A percentile compares a stretch with the other conserved stretches of the same genome.
Conservation (phyloP, 1,284 basidiomycete genomes). For the Fomes fomentarius region DNA sequence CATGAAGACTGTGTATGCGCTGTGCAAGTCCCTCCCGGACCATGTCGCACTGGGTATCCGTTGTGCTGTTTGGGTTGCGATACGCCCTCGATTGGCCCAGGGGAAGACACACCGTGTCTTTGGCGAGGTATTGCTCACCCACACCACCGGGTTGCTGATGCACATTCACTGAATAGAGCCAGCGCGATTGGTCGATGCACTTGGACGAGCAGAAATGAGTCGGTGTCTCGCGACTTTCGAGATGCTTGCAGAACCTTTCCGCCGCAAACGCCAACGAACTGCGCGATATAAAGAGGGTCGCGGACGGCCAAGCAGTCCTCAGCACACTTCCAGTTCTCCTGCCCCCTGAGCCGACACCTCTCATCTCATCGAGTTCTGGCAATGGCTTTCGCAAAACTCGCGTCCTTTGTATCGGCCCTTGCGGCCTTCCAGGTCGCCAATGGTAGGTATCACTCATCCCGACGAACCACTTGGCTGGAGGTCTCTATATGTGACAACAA, state of each 20-base stretch:
- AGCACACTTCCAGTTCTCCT: conserved; percentile 2
- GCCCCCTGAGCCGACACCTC: conserved; percentile 6
- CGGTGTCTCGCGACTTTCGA: neutral
- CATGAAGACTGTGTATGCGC: neutral
- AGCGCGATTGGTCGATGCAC: neutral
- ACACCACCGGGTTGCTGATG: neutral
- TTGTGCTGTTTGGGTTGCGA: neutral
- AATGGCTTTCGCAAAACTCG: conserved; percentile 24
- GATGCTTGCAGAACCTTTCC: neutral
- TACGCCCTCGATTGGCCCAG: neutral
- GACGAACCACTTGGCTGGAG: neutral
- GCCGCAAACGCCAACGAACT: neutral
- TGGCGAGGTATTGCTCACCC: neutral
- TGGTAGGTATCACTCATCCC: conserved; percentile 2
- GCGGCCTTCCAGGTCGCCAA: conserved; percentile 23
- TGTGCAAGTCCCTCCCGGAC: neutral
- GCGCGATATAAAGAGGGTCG: conserved; percentile 14
- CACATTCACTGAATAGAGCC: neutral
- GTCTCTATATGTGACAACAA: no score
- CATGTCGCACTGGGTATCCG: neutral
- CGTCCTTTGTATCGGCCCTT: conserved; percentile 18
- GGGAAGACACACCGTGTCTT: neutral
- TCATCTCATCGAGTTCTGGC: neutral
- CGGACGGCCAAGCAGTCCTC: neutral
- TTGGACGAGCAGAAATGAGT: neutral